A percentile compares a stretch with the other conserved stretches of the same genome.
Conservation (phyloP, 345 rosid species). For the Moricandia moricandioides region DNA sequence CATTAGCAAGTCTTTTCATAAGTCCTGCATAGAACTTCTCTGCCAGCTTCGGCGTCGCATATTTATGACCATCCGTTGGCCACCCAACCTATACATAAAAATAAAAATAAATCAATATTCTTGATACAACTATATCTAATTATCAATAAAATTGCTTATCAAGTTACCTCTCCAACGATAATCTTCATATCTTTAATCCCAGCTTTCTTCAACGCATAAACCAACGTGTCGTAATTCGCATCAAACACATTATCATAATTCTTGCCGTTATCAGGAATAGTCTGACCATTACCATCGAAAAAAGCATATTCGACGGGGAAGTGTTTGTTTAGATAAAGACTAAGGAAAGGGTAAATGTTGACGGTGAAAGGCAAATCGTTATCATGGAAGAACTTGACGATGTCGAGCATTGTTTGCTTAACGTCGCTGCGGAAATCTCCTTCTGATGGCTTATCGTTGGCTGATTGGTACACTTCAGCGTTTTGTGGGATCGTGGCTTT, state of each 20-base stretch:
- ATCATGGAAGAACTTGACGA: slow-evolving; percentile 45
- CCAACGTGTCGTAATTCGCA: slow-evolving; percentile 79
- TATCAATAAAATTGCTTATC: background rate
- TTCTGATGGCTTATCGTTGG: slow-evolving; percentile 58
- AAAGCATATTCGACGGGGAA: slow-evolving; percentile 75
- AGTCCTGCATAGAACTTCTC: slow-evolving; percentile 68
- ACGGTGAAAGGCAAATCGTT: slow-evolving; percentile 64
- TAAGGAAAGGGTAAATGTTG: slow-evolving; percentile 90
- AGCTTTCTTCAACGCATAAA: slow-evolving; percentile 52
- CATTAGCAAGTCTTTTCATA: slow-evolving; percentile 48
- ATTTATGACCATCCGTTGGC: slow-evolving; percentile 70
- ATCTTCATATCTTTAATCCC: slow-evolving; percentile 50
- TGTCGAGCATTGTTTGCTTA: slow-evolving; percentile 40
- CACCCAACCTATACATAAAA: slow-evolving; percentile 61
- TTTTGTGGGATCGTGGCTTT: slow-evolving; percentile 69
- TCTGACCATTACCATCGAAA: slow-evolving; percentile 36
- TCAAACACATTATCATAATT: slow-evolving; percentile 67
- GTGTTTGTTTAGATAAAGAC: slow-evolving; percentile 51
- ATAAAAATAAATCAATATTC: background rate
- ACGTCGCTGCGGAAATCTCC: slow-evolving; percentile 58
- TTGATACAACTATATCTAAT: background rate
- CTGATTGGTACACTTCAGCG: slow-evolving; percentile 72
- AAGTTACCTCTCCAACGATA: slow-evolving; percentile 63
- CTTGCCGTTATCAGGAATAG: slow-evolving; percentile 40
- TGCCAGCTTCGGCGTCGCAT: slow-evolving; percentile 43